Evolutionary conservation across 2,329 filamentous ascomycete species (phyloP).

Genomic region (Clarireedia sp.): DNA sequence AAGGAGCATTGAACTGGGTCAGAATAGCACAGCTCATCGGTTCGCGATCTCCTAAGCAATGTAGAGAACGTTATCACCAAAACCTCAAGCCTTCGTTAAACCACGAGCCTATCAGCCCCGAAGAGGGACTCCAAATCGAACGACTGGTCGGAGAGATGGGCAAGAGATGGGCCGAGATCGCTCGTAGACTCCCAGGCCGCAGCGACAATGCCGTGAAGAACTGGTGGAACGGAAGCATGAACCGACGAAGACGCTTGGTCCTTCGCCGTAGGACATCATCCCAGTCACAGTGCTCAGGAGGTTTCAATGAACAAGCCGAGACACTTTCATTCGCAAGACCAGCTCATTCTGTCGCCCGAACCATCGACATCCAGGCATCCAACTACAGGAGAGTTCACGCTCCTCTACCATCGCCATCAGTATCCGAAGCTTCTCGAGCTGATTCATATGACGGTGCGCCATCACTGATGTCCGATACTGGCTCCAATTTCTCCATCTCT

Average conservation of each 20-base stretch:
- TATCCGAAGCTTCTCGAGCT: slow-evolving; percentile 52
- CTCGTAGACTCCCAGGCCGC: slow-evolving; percentile 69
- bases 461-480: slow-evolving; percentile 62
- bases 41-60: slow-evolving; percentile 85
- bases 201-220: slow-evolving; percentile 97
- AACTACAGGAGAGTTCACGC: slow-evolving; percentile 39
- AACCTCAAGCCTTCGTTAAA: slow-evolving; percentile 75
- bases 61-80: slow-evolving; percentile 87
- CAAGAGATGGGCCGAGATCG: slow-evolving; percentile 90
- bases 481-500: slow-evolving; percentile 55
- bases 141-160: slow-evolving; percentile 69
- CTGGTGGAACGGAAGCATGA: slow-evolving; percentile 94
- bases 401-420: slow-evolving; percentile 56
- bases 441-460: slow-evolving; percentile 53
- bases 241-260: slow-evolving; percentile 50
- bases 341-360: slow-evolving; percentile 3
- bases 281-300: slow-evolving; percentile 15
- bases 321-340: slow-evolving; percentile 28
- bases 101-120: slow-evolving; percentile 62
- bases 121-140: slow-evolving; percentile 69
- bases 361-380: slow-evolving; percentile 17
- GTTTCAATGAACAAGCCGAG: slow-evolving; percentile 27
- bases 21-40: slow-evolving; percentile 69
- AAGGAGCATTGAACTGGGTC: slow-evolving; percentile 84
- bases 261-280: slow-evolving; percentile 25